Percentiles rank a stretch among this genome's conserved stretches.
These are phyloP conservation scores for Ustilago shanxiensis DNA, from an alignment of 1,284 basidiomycete genomes.

Conservation along the genomic window DNA sequence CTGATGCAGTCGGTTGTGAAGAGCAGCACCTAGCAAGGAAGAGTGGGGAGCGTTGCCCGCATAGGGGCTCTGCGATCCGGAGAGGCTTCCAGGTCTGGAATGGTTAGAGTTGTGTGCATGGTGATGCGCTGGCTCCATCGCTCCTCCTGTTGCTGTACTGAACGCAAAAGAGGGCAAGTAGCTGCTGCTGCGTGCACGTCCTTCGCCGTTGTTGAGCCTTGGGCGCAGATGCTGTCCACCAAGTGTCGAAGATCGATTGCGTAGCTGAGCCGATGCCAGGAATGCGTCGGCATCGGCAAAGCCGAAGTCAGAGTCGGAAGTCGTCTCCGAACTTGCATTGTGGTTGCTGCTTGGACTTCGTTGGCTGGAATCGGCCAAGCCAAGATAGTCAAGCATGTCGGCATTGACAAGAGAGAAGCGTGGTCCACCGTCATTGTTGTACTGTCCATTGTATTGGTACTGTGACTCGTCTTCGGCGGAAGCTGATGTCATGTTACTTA, in stretches of 20 bases:
- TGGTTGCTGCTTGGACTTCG: neutral
- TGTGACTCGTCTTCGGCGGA: constrained; percentile 19
- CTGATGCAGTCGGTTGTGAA: constrained; percentile 44
- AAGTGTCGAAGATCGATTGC: constrained; percentile 44
- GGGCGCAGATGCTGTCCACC: constrained; percentile 40
- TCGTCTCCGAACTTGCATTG: neutral
- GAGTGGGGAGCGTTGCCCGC: constrained; percentile 27
- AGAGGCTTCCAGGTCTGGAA: constrained; percentile 19
- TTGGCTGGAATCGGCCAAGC: constrained; percentile 35
- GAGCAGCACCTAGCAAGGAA: constrained; percentile 40
- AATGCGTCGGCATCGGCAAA: constrained; percentile 22
- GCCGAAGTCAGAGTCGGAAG: constrained; percentile 12
- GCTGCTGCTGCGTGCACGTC: constrained; percentile 51
- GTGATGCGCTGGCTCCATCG: constrained; percentile 17
- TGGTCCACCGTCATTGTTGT: constrained; percentile 10
- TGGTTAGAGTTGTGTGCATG: constrained; percentile 9
- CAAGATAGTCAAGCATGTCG: constrained; percentile 63
- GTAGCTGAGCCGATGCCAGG: constrained; percentile 24
- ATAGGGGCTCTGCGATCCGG: constrained; percentile 38
- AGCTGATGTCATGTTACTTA: constrained; percentile 48
- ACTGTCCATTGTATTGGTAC: constrained; percentile 1
- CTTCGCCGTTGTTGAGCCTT: constrained; percentile 26
- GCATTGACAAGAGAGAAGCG: constrained; percentile 38
- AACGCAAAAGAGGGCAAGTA: constrained; percentile 43
- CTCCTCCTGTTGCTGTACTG: constrained; percentile 3